These are phyloP conservation scores for Neoscytalidium dimidiatum DNA, from an alignment of 2,329 filamentous ascomycete species.

Conservation along the genomic window DNA sequence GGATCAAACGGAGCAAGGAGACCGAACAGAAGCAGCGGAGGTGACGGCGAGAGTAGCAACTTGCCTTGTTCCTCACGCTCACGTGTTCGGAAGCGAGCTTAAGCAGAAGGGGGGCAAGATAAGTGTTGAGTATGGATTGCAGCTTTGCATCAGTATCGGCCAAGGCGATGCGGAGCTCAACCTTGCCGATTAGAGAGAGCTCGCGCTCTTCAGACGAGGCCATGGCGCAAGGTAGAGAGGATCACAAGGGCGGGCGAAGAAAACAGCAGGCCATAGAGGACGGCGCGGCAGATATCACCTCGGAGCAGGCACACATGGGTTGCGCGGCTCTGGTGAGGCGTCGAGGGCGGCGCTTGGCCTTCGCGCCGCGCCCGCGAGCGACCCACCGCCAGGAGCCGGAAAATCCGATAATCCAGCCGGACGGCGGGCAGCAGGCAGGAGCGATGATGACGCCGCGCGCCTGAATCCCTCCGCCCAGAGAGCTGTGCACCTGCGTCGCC, in stretches of 20 bases:
- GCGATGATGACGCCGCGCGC: not conserved
- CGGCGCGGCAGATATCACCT: not conserved
- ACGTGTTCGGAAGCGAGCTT: slow-evolving; percentile 82
- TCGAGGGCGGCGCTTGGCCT: not conserved
- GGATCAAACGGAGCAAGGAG: not conserved
- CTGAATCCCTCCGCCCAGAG: not conserved
- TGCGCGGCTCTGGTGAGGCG: slow-evolving; percentile 16
- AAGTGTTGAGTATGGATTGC: slow-evolving; percentile 73
- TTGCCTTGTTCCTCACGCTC: slow-evolving; percentile 75
- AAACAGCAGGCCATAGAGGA: slow-evolving; percentile 6
- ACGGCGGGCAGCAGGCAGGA: not conserved
- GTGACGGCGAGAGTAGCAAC: not conserved
- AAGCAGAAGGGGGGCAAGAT: slow-evolving; percentile 77
- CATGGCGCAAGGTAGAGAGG: slow-evolving; percentile 27
- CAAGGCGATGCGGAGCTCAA: slow-evolving; percentile 81
- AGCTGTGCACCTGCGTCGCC: not conserved
- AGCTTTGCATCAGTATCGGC: slow-evolving; percentile 84
- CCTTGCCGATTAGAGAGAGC: slow-evolving; percentile 78
- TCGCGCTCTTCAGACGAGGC: slow-evolving; percentile 65
- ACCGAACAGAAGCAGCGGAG: not conserved
- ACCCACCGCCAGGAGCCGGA: slow-evolving; percentile 7
- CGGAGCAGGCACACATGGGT: slow-evolving; percentile 10
- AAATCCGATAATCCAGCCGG: not conserved
- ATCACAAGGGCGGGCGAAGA: slow-evolving; percentile 6
- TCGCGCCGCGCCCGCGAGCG: not conserved